A percentile compares a stretch with the other conserved stretches of the same genome.
Evolutionary conservation across 345 rosid genomes (phyloP).

Genomic region (Psidium guajava): DNA sequence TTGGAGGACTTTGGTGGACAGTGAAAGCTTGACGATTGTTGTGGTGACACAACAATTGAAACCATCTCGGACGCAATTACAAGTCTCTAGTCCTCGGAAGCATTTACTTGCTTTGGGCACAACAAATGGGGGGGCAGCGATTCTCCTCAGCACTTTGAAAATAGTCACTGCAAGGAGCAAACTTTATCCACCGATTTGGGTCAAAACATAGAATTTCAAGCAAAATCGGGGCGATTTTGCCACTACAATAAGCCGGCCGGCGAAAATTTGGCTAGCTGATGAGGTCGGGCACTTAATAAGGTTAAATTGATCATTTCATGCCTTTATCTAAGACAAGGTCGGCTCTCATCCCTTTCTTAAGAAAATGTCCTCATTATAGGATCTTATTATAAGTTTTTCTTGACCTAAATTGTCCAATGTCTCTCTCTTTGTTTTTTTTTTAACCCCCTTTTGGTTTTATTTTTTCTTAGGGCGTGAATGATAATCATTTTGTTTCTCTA

Average conservation of each 20-base stretch:
- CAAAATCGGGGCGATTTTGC: background rate
- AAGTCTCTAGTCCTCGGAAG: slow-evolving; percentile 13
- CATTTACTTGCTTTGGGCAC: slow-evolving; percentile 19
- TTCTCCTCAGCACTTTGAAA: slow-evolving; percentile 28
- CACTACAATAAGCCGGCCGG: accelerated
- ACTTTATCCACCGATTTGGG: background rate
- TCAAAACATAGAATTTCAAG: background rate
- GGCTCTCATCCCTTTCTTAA: too few relatives aligned
- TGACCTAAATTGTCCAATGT: background rate
- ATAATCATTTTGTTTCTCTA: too few relatives aligned
- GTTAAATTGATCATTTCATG: background rate
- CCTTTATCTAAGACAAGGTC: too few relatives aligned
- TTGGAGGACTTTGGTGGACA: background rate
- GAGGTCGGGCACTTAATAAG: too few relatives aligned
- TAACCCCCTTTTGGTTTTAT: background rate
- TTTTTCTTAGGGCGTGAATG: too few relatives aligned
- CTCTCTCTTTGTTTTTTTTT: background rate
- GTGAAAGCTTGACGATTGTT: background rate
- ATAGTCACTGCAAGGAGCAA: slow-evolving; percentile 32
- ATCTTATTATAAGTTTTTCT: too few relatives aligned
- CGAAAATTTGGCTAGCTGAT: background rate
- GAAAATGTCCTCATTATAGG: background rate
- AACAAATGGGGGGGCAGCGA: slow-evolving; percentile 32
- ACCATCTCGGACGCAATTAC: slow-evolving; percentile 24
- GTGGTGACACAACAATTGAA: background rate